Conservation (phyloP, 805 yeast genomes). For the Metahyphopichia silvanorum region DNA sequence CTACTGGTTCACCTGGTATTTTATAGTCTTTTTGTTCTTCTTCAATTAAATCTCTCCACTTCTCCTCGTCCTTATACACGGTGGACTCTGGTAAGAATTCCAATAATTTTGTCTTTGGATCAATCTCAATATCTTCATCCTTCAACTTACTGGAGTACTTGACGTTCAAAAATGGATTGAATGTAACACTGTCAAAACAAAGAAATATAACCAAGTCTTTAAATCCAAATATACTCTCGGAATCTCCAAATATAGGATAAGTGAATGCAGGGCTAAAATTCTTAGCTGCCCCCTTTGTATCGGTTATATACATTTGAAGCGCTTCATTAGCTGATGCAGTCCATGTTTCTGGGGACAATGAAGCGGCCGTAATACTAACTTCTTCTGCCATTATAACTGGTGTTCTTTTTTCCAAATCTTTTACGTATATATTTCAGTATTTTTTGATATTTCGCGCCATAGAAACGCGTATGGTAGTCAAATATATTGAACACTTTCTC, state of each 20-base stretch:
- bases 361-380: slow-evolving; percentile 13
- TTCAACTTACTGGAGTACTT: slow-evolving; percentile 51
- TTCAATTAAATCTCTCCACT: slow-evolving; percentile 60
- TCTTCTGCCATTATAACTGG: too few relatives aligned
- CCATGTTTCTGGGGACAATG: slow-evolving; percentile 68
- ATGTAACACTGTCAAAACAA: slow-evolving; percentile 69
- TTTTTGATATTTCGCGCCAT: too few relatives aligned
- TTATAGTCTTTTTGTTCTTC: slow-evolving; percentile 43
- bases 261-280: slow-evolving; percentile 76
- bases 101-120: slow-evolving; percentile 52
- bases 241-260: slow-evolving; percentile 90
- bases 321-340: slow-evolving; percentile 70
- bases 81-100: slow-evolving; percentile 62
- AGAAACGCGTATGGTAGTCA: too few relatives aligned
- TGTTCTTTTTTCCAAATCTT: too few relatives aligned
- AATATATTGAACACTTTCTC: too few relatives aligned
- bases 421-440: too few relatives aligned
- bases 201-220: slow-evolving; percentile 62
- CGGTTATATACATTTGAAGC: slow-evolving; percentile 53
- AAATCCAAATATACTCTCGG: slow-evolving; percentile 86
- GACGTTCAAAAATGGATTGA: slow-evolving; percentile 68
- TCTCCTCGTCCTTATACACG: slow-evolving; percentile 57
- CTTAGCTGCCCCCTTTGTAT: slow-evolving; percentile 53
- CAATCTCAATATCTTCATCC: slow-evolving; percentile 50
- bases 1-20: slow-evolving; percentile 38